phyloP scores from a whole-genome alignment of 2,329 filamentous ascomycete genomes.

The Phialophora tarda region DNA sequence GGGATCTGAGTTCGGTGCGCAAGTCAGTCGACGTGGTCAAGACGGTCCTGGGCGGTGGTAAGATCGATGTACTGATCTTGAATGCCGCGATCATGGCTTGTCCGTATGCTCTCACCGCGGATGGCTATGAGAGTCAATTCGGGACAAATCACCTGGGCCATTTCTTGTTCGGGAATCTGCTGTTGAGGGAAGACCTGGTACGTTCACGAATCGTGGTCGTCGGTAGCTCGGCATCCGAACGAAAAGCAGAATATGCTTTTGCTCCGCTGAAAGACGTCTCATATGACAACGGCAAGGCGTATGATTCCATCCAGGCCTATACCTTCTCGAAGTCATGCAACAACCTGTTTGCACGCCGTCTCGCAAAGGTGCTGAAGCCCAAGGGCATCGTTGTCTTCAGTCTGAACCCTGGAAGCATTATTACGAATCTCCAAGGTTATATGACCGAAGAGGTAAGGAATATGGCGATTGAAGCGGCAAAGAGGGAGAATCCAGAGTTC shows the following conservation, averaged over 20 bases:
- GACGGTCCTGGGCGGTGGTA: conserved; percentile 30
- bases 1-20: conserved; percentile 34
- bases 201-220: conserved; percentile 42
- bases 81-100: conserved; percentile 52
- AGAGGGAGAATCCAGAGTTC: conserved; percentile 29
- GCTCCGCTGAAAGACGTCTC: conserved; percentile 44
- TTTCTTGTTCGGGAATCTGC: conserved; percentile 50
- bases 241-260: conserved; percentile 37
- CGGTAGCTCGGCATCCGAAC: conserved; percentile 35
- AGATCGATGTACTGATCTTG: conserved; percentile 52
- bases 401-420: conserved; percentile 33
- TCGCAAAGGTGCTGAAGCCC: conserved; percentile 24
- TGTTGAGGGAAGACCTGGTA: conserved; percentile 42
- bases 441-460: conserved; percentile 27
- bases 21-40: conserved; percentile 44
- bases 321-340: conserved; percentile 56
- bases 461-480: conserved; percentile 11
- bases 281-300: conserved; percentile 43
- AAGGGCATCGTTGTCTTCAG: conserved; percentile 26
- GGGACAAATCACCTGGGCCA: conserved; percentile 49
- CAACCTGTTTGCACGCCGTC: conserved; percentile 44
- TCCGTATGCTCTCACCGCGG: conserved; percentile 38
- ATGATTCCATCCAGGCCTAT: conserved; percentile 50
- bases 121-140: conserved; percentile 50
- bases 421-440: conserved; percentile 30